Evolutionary conservation across 257 asterid genomes (phyloP).

Genomic region (Petrea volubilis): DNA sequence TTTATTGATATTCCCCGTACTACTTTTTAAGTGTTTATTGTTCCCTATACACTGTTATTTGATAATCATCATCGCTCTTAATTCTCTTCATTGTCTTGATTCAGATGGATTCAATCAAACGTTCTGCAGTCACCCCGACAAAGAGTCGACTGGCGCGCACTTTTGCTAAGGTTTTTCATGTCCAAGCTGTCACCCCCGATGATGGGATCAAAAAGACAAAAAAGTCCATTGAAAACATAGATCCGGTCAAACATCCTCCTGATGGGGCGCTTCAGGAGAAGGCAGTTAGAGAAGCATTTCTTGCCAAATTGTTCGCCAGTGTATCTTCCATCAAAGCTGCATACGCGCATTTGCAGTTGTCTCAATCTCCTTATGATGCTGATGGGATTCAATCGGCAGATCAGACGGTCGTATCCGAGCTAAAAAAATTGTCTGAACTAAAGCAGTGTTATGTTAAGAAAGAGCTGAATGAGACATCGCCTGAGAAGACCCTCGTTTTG

Average conservation of each 20-base stretch:
- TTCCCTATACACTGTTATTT: background rate
- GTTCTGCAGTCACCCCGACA: slow-evolving; percentile 42
- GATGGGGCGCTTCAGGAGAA: slow-evolving; percentile 31
- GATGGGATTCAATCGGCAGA: slow-evolving; percentile 85
- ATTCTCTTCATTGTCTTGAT: slow-evolving; percentile 25
- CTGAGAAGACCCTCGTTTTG: slow-evolving; percentile 39
- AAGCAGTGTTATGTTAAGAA: slow-evolving; percentile 63
- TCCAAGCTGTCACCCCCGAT: slow-evolving; percentile 40
- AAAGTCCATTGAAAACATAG: slow-evolving; percentile 30
- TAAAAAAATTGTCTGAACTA: slow-evolving; percentile 57
- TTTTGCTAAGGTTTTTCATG: slow-evolving; percentile 55
- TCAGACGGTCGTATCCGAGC: slow-evolving; percentile 55
- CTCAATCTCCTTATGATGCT: slow-evolving; percentile 73
- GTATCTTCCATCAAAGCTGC: slow-evolving; percentile 68
- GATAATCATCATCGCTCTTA: background rate
- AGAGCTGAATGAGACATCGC: slow-evolving; percentile 48
- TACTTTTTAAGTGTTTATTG: too few species aligned
- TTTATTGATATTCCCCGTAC: background rate
- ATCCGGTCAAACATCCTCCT: slow-evolving; percentile 15
- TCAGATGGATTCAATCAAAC: slow-evolving; percentile 75
- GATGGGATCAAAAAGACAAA: slow-evolving; percentile 27
- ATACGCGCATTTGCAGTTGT: slow-evolving; percentile 67
- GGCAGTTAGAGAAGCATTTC: slow-evolving; percentile 55
- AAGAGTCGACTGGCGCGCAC: slow-evolving; percentile 60
- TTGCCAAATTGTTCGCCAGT: slow-evolving; percentile 69